Percentiles rank a stretch among this genome's conserved stretches.
Evolutionary conservation across 192 early-diverging fungal genomes (phyloP).

Genomic region (Coemansia pectinata): DNA sequence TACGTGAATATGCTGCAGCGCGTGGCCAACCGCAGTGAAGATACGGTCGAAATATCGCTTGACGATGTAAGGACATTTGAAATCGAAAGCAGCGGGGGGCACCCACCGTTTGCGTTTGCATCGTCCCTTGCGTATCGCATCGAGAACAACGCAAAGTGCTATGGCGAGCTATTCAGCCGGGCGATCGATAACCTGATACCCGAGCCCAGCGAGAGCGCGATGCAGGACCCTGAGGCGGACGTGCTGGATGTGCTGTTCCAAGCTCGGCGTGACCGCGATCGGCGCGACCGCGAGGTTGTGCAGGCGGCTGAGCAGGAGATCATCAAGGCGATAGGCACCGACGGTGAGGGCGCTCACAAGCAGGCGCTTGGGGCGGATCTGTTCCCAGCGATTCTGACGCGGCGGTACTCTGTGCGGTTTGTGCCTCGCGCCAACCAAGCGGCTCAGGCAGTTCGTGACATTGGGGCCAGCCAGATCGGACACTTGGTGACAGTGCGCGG

Average conservation of each 20-base stretch:
- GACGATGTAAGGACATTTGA: constrained; percentile 64
- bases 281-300: constrained; percentile 35
- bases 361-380: constrained; percentile 42
- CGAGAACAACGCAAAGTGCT: constrained; percentile 81
- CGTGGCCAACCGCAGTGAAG: constrained; percentile 63
- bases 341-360: constrained; percentile 1
- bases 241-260: constrained; percentile 89
- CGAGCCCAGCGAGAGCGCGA: constrained; percentile 38
- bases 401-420: constrained; percentile 84
- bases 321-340: constrained; percentile 20
- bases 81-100: constrained; percentile 40
- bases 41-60: constrained; percentile 63
- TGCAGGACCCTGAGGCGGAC: constrained; percentile 61
- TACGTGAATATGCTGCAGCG: constrained; percentile 60
- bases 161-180: constrained; percentile 74
- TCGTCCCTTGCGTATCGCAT: constrained; percentile 66
- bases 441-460: constrained; percentile 81
- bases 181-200: constrained; percentile 73
- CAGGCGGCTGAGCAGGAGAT: constrained; percentile 9
- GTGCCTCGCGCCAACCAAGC: constrained; percentile 64
- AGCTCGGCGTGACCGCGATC: constrained; percentile 75
- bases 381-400: constrained; percentile 82
- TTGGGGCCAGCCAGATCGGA: constrained; percentile 79
- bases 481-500: constrained; percentile 86
- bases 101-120: constrained; percentile 30